These are phyloP conservation scores for Rubroboletus pulcherrimus DNA, from an alignment of 768 basidiomycete species.

Conservation along the genomic window DNA sequence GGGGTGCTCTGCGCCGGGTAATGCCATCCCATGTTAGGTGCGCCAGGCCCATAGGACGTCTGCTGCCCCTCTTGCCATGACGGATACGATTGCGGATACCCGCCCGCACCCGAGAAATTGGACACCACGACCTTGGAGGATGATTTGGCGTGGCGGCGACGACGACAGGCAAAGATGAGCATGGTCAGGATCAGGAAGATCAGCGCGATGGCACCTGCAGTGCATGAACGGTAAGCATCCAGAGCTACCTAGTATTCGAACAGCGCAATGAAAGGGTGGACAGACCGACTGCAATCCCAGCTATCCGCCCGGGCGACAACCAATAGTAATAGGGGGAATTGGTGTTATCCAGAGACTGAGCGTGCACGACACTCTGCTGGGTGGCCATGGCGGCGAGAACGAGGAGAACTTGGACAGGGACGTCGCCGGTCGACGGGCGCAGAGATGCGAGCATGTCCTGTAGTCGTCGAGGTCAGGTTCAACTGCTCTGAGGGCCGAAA, in stretches of 20 bases:
- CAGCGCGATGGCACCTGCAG: slow-evolving; percentile 10
- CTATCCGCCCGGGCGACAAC: slow-evolving; percentile 27
- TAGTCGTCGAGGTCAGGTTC: neutral
- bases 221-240: neutral
- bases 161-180: slow-evolving; percentile 5
- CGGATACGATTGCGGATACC: slow-evolving; percentile 4
- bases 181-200: slow-evolving; percentile 9
- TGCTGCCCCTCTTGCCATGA: slow-evolving; percentile 9
- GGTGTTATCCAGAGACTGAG: slow-evolving; percentile 3
- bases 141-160: neutral
- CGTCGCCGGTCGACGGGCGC: neutral
- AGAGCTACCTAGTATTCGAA: neutral
- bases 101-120: neutral
- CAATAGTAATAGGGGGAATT: slow-evolving; percentile 11
- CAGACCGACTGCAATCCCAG: slow-evolving; percentile 25
- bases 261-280: neutral
- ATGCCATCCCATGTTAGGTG: slow-evolving; percentile 2
- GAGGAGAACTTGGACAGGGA: neutral
- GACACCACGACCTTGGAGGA: neutral
- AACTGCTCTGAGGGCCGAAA: neutral
- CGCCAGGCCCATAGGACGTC: neutral
- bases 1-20: neutral
- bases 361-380: slow-evolving; percentile 4
- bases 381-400: slow-evolving; percentile 6
- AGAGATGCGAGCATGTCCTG: neutral